Evolutionary conservation across 2,329 filamentous ascomycete species (phyloP), one percentile per base, ranked within the genome.

Genomic region (Talaromyces sp.): DNA sequence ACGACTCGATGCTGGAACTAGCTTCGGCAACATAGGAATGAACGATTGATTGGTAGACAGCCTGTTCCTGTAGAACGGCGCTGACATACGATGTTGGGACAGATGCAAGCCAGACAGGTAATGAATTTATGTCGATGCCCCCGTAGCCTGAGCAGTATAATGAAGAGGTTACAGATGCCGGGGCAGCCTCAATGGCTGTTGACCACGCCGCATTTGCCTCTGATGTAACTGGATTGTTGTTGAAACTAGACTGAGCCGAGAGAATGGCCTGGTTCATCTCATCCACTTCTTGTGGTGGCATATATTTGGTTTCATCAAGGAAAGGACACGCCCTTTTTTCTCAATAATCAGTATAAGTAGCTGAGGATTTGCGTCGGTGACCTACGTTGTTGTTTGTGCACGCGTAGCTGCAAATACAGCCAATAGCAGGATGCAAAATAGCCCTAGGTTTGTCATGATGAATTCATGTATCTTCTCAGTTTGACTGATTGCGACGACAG

Each of bases 81-180:
- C 50, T 53, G 50, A 53, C 50, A 19, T 39, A n/a, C 15, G 50
- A 25, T n/a, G 50, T 53, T 13, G 50, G 50, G n/a, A 53, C 35
- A 40, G 50, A 28, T 7, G 35, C 8, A n/a, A 53, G 50, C 50
- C 50, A 53, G 21, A 17, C 13, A 53, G 50, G 50, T n/a, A 53
- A 40, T 28, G 33, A 31, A 31, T 21, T 40, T 15, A 40, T 39
- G n/a, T 39, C 17, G 22, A 53, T 40, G 3, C 50, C 50, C 11
- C 19, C 35, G 21, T 39, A 53, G 17, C 50, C 50, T 17, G 50
- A 53, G 35, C 50, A 53, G 17, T 25, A 39, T 25, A 53, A 19
- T 17, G 50, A 53, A 15, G 50, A 53, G 21, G 17, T 39, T 31
- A 40, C 19, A 31, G 33, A 39, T 28, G 33, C 17, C 25, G 50